Conservation (phyloP, 2,329 filamentous ascomycete species). For the Biscogniauxia sp. region DNA sequence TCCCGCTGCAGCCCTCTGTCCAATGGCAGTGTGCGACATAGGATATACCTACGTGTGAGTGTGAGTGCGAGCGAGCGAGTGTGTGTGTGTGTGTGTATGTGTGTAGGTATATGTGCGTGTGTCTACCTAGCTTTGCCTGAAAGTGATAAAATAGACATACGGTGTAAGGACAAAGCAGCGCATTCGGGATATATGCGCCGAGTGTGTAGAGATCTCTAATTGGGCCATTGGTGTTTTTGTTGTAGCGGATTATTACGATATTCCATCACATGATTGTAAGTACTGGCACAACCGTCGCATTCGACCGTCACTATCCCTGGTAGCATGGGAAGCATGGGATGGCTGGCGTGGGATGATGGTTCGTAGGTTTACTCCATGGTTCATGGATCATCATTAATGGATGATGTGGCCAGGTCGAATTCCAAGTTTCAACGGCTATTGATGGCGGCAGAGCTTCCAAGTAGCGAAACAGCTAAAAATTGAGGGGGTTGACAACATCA, state of each 20-base stretch:
- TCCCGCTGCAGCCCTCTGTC: background rate
- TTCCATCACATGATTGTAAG: constrained; percentile 21
- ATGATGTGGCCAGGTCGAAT: background rate
- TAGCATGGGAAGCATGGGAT: constrained; percentile 8
- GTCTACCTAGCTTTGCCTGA: background rate
- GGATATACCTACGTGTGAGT: background rate
- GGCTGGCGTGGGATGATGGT: constrained; percentile 2
- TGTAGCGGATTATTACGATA: constrained; percentile 17
- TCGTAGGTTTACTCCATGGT: constrained; percentile 1
- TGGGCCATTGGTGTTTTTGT: background rate
- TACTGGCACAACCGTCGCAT: constrained; percentile 10
- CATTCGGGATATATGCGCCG: background rate
- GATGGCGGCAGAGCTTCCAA: background rate
- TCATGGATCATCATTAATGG: constrained; percentile 1
- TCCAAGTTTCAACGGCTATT: background rate
- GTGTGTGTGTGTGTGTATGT: background rate
- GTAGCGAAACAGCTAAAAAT: background rate
- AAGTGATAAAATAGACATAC: background rate
- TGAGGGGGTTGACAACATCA: background rate
- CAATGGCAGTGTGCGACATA: background rate
- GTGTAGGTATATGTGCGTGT: background rate
- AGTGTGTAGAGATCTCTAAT: background rate
- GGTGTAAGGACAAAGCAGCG: background rate
- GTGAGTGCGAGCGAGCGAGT: background rate
- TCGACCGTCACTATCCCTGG: constrained; percentile 11